phyloP scores from a whole-genome alignment of 768 basidiomycete species.

The Pleurotus platypus region DNA sequence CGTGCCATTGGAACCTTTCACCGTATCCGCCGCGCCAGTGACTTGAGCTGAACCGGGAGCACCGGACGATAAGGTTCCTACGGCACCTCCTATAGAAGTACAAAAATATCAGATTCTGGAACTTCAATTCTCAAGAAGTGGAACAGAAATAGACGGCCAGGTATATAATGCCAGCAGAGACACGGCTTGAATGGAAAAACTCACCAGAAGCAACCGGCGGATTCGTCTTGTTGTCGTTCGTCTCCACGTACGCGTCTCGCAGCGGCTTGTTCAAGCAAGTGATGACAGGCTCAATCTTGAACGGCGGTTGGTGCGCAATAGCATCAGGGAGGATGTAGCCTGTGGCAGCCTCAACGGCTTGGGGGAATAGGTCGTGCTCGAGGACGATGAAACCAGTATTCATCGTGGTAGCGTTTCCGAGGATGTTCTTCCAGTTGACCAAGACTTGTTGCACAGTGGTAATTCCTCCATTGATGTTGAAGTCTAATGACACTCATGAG shows the following conservation, averaged over 20 bases:
- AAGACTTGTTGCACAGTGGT: constrained; percentile 55
- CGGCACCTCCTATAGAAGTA: constrained; percentile 28
- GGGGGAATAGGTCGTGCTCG: constrained; percentile 81
- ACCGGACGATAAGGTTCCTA: constrained; percentile 24
- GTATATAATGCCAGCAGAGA: background rate
- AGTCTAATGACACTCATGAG: constrained; percentile 42
- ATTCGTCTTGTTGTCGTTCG: constrained; percentile 65
- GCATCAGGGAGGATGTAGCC: constrained; percentile 84
- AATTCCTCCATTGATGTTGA: constrained; percentile 70
- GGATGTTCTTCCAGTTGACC: constrained; percentile 69
- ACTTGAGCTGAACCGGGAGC: constrained; percentile 28
- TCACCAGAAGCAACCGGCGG: constrained; percentile 35
- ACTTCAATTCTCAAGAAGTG: constrained; percentile 21
- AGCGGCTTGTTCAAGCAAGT: constrained; percentile 57
- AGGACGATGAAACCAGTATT: constrained; percentile 81
- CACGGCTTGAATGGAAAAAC: constrained; percentile 2
- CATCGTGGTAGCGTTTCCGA: constrained; percentile 53
- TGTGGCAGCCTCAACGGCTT: constrained; percentile 78
- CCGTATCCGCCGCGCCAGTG: constrained; percentile 12
- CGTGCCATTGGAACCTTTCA: background rate
- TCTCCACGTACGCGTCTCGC: constrained; percentile 75
- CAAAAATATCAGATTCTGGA: constrained; percentile 37
- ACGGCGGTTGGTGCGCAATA: constrained; percentile 57
- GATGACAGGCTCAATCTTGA: constrained; percentile 70
- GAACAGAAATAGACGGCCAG: background rate